Percentiles rank a stretch among this genome's conserved stretches.
Conservation (phyloP, 495 filamentous ascomycete species). For the Penicillium bovifimosum region DNA sequence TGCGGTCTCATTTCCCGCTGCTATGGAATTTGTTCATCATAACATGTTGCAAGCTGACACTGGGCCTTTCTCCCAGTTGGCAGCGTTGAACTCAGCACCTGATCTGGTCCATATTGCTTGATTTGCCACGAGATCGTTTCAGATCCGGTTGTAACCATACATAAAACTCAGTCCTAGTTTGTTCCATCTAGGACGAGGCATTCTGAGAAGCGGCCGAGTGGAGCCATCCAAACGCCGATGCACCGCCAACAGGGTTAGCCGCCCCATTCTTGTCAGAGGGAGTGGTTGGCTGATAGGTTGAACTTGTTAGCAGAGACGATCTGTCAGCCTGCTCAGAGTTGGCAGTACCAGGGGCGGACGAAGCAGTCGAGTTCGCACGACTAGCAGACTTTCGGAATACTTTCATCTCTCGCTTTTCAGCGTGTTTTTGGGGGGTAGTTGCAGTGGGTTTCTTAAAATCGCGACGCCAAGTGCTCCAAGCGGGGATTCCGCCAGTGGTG, state of each 20-base stretch:
- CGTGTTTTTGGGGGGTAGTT: conserved; percentile 13
- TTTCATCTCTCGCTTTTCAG: conserved; percentile 65
- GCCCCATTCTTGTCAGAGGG: conserved; percentile 26
- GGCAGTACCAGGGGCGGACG: conserved; percentile 23
- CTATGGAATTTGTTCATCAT: no score
- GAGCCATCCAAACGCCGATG: conserved; percentile 96
- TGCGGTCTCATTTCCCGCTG: no score
- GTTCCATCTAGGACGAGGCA: conserved; percentile 24
- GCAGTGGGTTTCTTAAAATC: conserved; percentile 42
- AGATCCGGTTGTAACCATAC: background rate
- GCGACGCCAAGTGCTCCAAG: conserved; percentile 68
- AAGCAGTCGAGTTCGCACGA: conserved; percentile 32
- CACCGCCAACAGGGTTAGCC: conserved; percentile 80
- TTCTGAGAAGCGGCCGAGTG: conserved; percentile 31
- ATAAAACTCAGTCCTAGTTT: conserved; percentile 17
- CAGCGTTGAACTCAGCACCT: background rate
- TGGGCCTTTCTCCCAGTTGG: no score
- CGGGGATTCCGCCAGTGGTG: conserved; percentile 45
- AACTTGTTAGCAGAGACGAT: conserved; percentile 2
- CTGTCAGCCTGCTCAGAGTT: conserved; percentile 23
- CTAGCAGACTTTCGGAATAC: conserved; percentile 58
- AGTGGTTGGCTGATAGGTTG: conserved; percentile 20
- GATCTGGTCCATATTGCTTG: background rate
- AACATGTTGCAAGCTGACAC: no score
- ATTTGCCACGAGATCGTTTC: background rate